phyloP scores from a whole-genome alignment of 1,284 basidiomycete genomes.

The Amylostereum areolatum region DNA sequence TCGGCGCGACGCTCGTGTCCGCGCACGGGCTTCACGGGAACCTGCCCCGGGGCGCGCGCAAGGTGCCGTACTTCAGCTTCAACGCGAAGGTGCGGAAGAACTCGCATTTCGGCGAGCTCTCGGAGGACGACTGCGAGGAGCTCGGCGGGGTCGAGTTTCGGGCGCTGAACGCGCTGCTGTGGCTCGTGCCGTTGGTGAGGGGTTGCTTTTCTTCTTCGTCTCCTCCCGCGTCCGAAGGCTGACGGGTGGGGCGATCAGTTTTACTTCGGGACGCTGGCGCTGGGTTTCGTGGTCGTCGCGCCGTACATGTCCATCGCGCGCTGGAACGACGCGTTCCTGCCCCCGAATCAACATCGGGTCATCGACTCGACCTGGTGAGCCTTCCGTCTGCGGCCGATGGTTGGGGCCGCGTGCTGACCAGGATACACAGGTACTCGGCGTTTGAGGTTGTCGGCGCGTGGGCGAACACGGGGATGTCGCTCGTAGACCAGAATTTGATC shows the following conservation, averaged over 20 bases:
- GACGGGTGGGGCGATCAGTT: slow-evolving; percentile 15
- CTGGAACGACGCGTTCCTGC: slow-evolving; percentile 23
- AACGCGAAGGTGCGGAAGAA: slow-evolving; percentile 83
- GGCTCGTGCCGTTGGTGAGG: slow-evolving; percentile 31
- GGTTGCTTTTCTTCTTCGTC: not conserved
- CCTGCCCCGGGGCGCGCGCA: slow-evolving; percentile 34
- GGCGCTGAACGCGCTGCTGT: slow-evolving; percentile 73
- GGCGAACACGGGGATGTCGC: slow-evolving; percentile 58
- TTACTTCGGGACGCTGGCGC: slow-evolving; percentile 50
- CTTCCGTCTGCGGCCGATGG: not conserved
- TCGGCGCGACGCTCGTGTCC: slow-evolving; percentile 59
- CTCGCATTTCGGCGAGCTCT: slow-evolving; percentile 79
- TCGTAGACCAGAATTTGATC: slow-evolving; percentile 54
- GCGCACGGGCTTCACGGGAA: slow-evolving; percentile 20
- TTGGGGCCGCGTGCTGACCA: not conserved
- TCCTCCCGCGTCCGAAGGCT: not conserved
- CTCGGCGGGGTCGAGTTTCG: slow-evolving; percentile 93
- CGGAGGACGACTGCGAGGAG: slow-evolving; percentile 83
- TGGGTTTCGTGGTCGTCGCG: slow-evolving; percentile 52
- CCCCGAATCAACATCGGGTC: slow-evolving; percentile 27
- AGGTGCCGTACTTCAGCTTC: slow-evolving; percentile 84
- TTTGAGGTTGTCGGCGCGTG: slow-evolving; percentile 60
- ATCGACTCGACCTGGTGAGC: slow-evolving; percentile 38
- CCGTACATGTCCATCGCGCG: slow-evolving; percentile 38
- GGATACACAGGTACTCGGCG: slow-evolving; percentile 41